Base-by-base conservation (phyloP, 805 yeast genomes). In the Saccharomycopsis malanga region DNA sequence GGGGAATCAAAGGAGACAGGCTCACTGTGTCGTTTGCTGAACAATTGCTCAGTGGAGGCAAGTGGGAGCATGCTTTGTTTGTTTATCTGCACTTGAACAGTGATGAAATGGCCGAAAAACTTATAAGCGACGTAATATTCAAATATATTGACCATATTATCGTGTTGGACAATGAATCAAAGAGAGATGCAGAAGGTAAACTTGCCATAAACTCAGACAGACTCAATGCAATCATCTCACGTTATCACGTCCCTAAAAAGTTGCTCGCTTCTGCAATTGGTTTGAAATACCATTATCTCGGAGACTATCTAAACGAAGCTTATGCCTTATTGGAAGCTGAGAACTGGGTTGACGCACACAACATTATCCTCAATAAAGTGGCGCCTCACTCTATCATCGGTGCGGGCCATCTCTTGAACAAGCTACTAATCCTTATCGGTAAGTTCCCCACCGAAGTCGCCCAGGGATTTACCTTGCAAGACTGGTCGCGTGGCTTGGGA, bases 331-430 rank as follows among this genome's bases (percentile, higher is more conserved):
- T 87, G 1, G 70, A 68, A 10, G 95, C 95, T 0, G 69, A 67
- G 9, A 61, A 73, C 42, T 76, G 75, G 67, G 68, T 63, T 0
- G 79, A 76, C 34, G 95, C 96, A 0, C 93, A 86, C 57, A 59
- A 64, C 2, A 64, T 77, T 1, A 63, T 86, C 3, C 56, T 80
- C 6, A 58, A 66, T 1, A 60, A 69, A 2, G 82, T 87, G 25
- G 98, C 91, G 0, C 98, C 98, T 6, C 61, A 63, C 12, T 74
- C 81, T 2, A 76, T 89, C 1, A 73, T 81, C 14, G 68, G 74
- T n/a, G 72, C 74, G 47, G 64, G 62, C 1, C 47, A 57, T 3
- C 52, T 55, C 35, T 45, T 69, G 22, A 39, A 49, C 4, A 53
- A 58, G 9, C 55, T 77, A n/a, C 56, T 58, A n/a, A 50, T 48